Evolutionary conservation across 345 rosid species (phyloP), one percentile per base, ranked within the genome.

Genomic region (Citrus inodora): DNA sequence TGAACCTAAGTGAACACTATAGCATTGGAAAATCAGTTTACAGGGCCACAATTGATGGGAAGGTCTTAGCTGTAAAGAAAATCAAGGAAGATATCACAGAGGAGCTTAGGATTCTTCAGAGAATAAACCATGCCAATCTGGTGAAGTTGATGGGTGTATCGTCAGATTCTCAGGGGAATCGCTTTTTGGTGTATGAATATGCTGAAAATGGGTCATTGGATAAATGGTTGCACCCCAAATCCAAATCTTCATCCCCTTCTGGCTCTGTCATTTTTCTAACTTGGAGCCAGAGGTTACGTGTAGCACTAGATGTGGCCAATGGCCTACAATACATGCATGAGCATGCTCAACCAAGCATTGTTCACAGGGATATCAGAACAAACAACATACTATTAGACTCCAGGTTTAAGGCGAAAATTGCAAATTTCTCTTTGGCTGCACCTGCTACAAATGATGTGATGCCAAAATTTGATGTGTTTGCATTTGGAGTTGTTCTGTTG

Each of bases 301-400:
- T 86, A 38, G 92, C 90, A n/a, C 83, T 90, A 10, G 91, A 90
- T 67, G 88, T 88, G 65, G 92, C 95, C 30, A 88, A 77, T 40
- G 92, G 92, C 60, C 85, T 91, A 73, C 91, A 88, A 38, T 89
- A 90, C 69, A 22, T 90, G 88, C 93, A 90, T 53, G 93, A 91
- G 38, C 93, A 87, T 79, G 82, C 86, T 67, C 90, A 78, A 78
- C 95, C 91, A 3, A 86, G 86, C 81, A 77, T 90, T 19, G 81
- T 84, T 68, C 92, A 90, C 79, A 74, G 89, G 65, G 89, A 90
- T 77, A 87, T 89, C 73, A 80, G 87, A 53, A 78, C 87, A 27
- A 83, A 82, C n/a, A 91, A 87, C 63, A 80, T 91, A 78, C 90
- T 88, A 75, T 82, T 91, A 1, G 92, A 88, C 77, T 82, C 86